These are phyloP conservation scores for Pseudocercospora eumusae DNA, from an alignment of 2,329 filamentous ascomycete species.

Conservation along the genomic window DNA sequence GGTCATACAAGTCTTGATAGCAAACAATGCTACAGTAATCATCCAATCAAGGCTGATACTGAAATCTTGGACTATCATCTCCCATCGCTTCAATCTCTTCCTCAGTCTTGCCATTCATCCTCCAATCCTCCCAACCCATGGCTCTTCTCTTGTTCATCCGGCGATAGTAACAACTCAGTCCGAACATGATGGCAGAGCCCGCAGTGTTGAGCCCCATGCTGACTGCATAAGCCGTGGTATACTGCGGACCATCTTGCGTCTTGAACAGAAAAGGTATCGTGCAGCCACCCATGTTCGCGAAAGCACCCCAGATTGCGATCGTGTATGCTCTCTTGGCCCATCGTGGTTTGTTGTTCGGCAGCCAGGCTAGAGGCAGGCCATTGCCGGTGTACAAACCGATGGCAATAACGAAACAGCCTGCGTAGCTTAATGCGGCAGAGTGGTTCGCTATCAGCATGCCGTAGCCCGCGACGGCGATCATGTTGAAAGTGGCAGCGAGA, in stretches of 20 bases:
- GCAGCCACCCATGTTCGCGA: constrained; percentile 20
- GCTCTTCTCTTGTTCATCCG: constrained; percentile 12
- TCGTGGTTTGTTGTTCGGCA: constrained; percentile 37
- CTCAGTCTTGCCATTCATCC: constrained; percentile 12
- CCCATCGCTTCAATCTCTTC: constrained; percentile 45
- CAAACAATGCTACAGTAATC: background rate
- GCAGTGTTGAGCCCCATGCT: constrained; percentile 23
- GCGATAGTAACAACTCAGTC: constrained; percentile 18
- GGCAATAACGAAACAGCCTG: constrained; percentile 37
- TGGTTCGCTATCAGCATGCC: constrained; percentile 27
- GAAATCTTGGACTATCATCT: constrained; percentile 49
- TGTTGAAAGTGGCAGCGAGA: constrained; percentile 25
- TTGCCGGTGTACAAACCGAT: constrained; percentile 36
- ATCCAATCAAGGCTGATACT: constrained; percentile 1
- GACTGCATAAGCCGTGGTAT: constrained; percentile 17
- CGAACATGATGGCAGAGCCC: constrained; percentile 20
- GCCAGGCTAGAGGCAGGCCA: constrained; percentile 36
- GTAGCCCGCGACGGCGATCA: constrained; percentile 31
- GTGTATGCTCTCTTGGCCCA: constrained; percentile 39
- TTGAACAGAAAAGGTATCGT: constrained; percentile 18
- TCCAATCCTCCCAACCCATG: constrained; percentile 21
- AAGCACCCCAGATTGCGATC: constrained; percentile 20
- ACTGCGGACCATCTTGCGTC: constrained; percentile 14
- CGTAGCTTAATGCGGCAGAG: constrained; percentile 21
- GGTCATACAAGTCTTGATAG: background rate